A percentile compares a stretch with the other conserved stretches of the same genome.
These are phyloP conservation scores for Xylariaceae sp. DNA, from an alignment of 2,329 filamentous ascomycete genomes.

Conservation along the genomic window DNA sequence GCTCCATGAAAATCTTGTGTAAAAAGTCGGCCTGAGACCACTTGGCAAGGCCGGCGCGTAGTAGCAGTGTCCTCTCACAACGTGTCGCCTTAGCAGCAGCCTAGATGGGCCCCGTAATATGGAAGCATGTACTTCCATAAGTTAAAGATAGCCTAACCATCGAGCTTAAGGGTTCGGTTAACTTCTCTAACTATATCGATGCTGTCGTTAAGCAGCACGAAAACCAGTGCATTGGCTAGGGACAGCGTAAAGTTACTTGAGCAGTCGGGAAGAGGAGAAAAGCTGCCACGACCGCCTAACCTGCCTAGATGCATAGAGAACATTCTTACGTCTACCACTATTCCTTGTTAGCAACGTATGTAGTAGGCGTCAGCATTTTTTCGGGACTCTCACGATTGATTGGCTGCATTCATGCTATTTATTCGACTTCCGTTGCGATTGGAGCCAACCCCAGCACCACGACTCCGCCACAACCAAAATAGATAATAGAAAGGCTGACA, in stretches of 20 bases:
- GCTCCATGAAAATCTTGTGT: slow-evolving; percentile 1
- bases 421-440: no score
- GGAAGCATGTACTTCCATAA: slow-evolving; percentile 20
- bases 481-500: slow-evolving; percentile 1
- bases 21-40: slow-evolving; percentile 15
- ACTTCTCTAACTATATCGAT: slow-evolving; percentile 19
- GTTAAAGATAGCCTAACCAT: slow-evolving; percentile 22
- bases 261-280: no score
- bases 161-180: slow-evolving; percentile 24
- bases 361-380: no score
- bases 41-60: slow-evolving; percentile 17
- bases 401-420: no score
- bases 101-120: slow-evolving; percentile 10
- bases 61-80: slow-evolving; percentile 15
- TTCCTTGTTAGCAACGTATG: no score
- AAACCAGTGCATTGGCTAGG: slow-evolving; percentile 20
- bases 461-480: slow-evolving; percentile 20
- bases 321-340: no score
- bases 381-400: no score
- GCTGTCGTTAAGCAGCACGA: slow-evolving; percentile 18
- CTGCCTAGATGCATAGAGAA: no score
- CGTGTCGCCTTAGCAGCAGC: slow-evolving; percentile 19
- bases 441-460: no score
- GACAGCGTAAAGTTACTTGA: slow-evolving; percentile 22
- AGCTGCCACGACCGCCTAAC: no score